A percentile compares a stretch with the other conserved stretches of the same genome.
Evolutionary conservation across 148 eudicot genomes (phyloP).

Genomic region (Rhododendron molle): DNA sequence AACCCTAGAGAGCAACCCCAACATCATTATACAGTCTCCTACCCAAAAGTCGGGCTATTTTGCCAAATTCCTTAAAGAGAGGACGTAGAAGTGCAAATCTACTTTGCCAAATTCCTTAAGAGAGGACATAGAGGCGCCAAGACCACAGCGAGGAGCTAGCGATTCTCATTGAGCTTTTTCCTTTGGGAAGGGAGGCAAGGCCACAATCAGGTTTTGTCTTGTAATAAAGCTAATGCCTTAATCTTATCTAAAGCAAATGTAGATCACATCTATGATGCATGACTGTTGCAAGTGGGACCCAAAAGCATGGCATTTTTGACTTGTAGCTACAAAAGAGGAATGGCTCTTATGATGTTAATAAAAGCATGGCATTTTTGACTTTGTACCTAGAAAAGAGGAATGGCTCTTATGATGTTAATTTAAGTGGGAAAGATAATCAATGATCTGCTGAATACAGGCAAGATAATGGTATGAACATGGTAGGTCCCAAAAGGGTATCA

Average conservation of each 20-base stretch:
- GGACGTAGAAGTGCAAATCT: not conserved
- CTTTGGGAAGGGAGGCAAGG: not conserved
- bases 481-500: not conserved
- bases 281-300: not conserved
- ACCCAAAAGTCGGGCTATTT: not conserved
- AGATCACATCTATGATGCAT: not conserved
- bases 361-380: not conserved
- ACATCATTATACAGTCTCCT: no score
- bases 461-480: not conserved
- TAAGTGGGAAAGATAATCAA: not conserved
- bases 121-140: no score
- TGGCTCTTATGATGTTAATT: not conserved
- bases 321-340: not conserved
- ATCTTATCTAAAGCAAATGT: not conserved
- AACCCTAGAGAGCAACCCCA: not conserved
- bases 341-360: not conserved
- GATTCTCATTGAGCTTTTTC: not conserved
- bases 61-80: no score
- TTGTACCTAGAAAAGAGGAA: not conserved
- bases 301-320: not conserved
- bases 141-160: no score
- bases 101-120: no score
- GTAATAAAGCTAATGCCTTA: not conserved
- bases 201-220: not conserved
- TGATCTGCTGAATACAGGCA: not conserved